Conservation (phyloP, 208 protist species). For the Entamoeba histolytica region DNA sequence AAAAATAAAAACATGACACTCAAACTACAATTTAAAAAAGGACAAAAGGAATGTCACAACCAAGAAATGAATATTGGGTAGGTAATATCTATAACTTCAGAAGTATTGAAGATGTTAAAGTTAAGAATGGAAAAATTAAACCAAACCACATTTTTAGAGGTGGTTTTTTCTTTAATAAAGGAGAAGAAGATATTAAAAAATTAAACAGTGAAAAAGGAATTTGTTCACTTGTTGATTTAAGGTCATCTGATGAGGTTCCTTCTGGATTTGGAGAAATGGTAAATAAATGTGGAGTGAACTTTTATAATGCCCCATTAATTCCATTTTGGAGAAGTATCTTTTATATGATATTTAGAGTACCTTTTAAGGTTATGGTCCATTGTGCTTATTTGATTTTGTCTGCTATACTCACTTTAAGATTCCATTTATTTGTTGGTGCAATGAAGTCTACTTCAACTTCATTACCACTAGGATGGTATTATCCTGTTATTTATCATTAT, state of each 20-base stretch:
- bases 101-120: neutral
- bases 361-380: neutral
- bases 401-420: neutral
- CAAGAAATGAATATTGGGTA: neutral
- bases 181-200: neutral
- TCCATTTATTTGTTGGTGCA: neutral
- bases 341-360: neutral
- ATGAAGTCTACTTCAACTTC: neutral
- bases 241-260: neutral
- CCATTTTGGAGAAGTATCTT: neutral
- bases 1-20: too few relatives aligned
- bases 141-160: neutral
- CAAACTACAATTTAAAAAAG: too few relatives aligned
- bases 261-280: neutral
- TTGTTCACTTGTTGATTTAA: neutral
- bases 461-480: neutral
- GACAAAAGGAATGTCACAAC: neutral
- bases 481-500: neutral
- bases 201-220: neutral
- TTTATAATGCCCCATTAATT: neutral
- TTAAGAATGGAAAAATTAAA: neutral
- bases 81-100: neutral
- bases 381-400: neutral
- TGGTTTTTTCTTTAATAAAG: neutral
- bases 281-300: neutral